Evolutionary conservation across 1,284 basidiomycete genomes (phyloP).

Genomic region (Inonotus obliquus): DNA sequence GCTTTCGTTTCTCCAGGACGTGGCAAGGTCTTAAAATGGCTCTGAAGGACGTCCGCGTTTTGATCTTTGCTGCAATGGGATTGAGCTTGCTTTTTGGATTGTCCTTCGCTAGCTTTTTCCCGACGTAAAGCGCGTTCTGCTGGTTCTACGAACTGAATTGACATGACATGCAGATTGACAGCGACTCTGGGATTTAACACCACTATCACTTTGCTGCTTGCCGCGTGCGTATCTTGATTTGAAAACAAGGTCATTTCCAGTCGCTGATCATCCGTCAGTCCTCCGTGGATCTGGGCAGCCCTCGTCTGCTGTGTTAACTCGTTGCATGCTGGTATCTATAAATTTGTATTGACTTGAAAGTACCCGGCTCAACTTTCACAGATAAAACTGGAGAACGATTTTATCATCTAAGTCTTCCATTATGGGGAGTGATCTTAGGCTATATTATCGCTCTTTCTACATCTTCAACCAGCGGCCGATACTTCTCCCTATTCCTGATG

Average conservation of each 20-base stretch:
- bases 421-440: constrained; percentile 22
- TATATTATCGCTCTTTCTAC: constrained; percentile 26
- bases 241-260: background rate
- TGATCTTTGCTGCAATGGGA: constrained; percentile 27
- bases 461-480: constrained; percentile 23
- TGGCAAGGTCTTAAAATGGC: constrained; percentile 26
- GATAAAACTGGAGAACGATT: constrained; percentile 25
- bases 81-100: constrained; percentile 27
- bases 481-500: constrained; percentile 27
- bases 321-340: constrained; percentile 31
- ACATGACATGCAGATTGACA: background rate
- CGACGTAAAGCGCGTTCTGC: constrained; percentile 18
- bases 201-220: constrained; percentile 30
- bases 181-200: background rate
- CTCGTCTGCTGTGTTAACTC: constrained; percentile 32
- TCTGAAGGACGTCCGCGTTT: constrained; percentile 32
- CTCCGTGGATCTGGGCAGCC: constrained; percentile 27
- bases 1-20: constrained; percentile 31
- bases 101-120: constrained; percentile 37
- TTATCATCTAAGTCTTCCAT: constrained; percentile 29
- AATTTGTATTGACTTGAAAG: background rate
- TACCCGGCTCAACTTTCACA: constrained; percentile 6
- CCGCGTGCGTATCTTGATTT: constrained; percentile 28
- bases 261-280: constrained; percentile 15
- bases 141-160: background rate